Evolutionary conservation across 2,329 filamentous ascomycete species (phyloP).

Genomic region (Microsporum audouinii): DNA sequence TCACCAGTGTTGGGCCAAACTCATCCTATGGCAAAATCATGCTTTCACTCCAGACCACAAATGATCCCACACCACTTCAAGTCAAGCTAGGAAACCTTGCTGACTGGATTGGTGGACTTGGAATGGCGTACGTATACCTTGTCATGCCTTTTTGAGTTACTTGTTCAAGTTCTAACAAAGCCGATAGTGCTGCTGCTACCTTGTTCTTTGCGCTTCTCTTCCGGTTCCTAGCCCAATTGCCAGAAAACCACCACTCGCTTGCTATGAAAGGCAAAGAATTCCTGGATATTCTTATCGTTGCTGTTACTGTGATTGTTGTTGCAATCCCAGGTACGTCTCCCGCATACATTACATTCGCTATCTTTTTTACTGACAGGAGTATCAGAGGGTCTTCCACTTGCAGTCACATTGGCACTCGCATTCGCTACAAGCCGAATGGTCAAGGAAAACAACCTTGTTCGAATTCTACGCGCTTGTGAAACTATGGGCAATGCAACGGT

Average conservation of each 20-base stretch:
- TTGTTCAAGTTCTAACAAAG: constrained; percentile 9
- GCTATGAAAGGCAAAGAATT: constrained; percentile 69
- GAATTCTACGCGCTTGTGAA: constrained; percentile 65
- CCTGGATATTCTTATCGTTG: constrained; percentile 64
- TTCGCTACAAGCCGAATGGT: constrained; percentile 70
- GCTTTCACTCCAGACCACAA: constrained; percentile 60
- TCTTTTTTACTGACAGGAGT: background rate
- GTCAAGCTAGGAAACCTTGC: constrained; percentile 64
- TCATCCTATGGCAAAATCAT: constrained; percentile 66
- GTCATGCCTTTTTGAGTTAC: background rate
- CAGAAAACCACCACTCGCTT: constrained; percentile 41
- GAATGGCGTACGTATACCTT: constrained; percentile 45
- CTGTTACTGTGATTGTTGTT: constrained; percentile 69
- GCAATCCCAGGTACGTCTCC: constrained; percentile 48
- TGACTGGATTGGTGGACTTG: constrained; percentile 65
- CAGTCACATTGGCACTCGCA: constrained; percentile 64
- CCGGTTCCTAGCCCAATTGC: constrained; percentile 64
- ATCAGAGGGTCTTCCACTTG: constrained; percentile 59
- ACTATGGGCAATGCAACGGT: constrained; percentile 73
- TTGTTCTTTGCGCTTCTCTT: constrained; percentile 80
- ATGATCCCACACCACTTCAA: constrained; percentile 65
- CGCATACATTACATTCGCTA: background rate
- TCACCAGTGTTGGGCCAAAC: constrained; percentile 61
- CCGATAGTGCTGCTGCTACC: constrained; percentile 50
- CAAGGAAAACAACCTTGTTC: constrained; percentile 64